Evolutionary conservation across 805 yeast genomes (phyloP), one percentile per base, ranked within the genome.

Genomic region (Cyberlindnera samutprakarnensis): DNA sequence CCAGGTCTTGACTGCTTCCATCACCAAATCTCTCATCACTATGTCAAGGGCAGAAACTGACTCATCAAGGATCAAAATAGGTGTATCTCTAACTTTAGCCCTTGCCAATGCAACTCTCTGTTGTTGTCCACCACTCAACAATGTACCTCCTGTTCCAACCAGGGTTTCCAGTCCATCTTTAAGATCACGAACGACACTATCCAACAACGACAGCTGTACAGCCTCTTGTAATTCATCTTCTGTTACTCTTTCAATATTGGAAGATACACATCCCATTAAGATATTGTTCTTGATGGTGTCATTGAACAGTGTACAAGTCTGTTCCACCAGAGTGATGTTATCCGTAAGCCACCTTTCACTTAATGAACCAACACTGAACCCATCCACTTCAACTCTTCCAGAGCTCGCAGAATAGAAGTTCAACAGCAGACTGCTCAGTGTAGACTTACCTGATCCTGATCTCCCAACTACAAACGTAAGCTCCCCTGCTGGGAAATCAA

Each of bases 401-500:
- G 51, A 35, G 5, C 55, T 42, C 1, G 64, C 57, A 0, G 52
- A 39, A 45, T 88, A 86, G 16, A 84, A 66, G 18, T 70, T 70
- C 33, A 81, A 51, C 1, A 92, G 44, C 2, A 92, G 52, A 23
- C 68, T 69, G 0, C 80, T 70, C 2, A 92, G 39, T 0, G 97
- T 81, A 0, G 97, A 90, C 53, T 92, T 92, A 0, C 98, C 98
- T 0, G 88, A 78, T 0, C 99, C 99, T 0, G 96, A 87, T 38
- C 68, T 66, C 1, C 99, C 99, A 25, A 92, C 71, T 4, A 92
- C 56, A 45, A 73, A 90, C 2, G 78, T 73, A 6, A 71, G 49
- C 20, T 57, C 42, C 1, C 70, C 65, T 1, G 70, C 53, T 1
- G 61, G 54, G 22, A 87, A 59, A 2, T 44, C 42, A 17, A 81